Percentiles rank a stretch among this genome's conserved stretches.
These are phyloP conservation scores for Leccinum griseonigrum DNA, from an alignment of 1,284 basidiomycete species.

Conservation along the genomic window DNA sequence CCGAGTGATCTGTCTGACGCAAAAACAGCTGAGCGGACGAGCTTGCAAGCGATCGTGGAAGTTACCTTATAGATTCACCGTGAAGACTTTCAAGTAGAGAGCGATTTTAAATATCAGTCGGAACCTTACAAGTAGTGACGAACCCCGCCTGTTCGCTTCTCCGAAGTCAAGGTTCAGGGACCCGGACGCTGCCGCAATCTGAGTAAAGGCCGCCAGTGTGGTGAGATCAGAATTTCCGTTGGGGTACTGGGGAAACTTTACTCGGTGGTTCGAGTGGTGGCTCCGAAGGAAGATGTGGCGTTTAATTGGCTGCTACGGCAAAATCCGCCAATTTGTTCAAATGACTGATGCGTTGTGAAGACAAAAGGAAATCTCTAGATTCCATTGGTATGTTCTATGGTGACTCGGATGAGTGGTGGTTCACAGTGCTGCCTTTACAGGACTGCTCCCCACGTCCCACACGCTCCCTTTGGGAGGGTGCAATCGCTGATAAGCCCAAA, in stretches of 20 bases:
- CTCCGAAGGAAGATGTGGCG: constrained; percentile 27
- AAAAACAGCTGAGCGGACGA: neutral
- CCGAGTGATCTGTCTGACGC: neutral
- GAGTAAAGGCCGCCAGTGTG: constrained; percentile 1
- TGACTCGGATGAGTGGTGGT: neutral
- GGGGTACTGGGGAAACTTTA: neutral
- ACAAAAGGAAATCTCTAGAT: constrained; percentile 2
- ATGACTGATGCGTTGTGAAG: neutral
- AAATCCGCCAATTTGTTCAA: neutral
- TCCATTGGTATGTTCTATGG: neutral
- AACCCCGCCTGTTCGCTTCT: constrained; percentile 5
- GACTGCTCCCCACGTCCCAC: constrained; percentile 29
- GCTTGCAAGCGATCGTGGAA: neutral
- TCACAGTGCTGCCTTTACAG: constrained; percentile 14
- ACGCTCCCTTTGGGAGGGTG: constrained; percentile 40
- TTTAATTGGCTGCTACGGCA: constrained; percentile 17
- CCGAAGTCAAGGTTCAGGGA: constrained; percentile 5
- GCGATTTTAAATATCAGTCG: neutral
- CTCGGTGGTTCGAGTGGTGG: neutral
- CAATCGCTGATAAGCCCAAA: constrained; percentile 27
- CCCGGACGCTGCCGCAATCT: neutral
- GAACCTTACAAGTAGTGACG: neutral
- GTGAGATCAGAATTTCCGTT: constrained; percentile 1
- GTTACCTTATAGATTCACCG: neutral
- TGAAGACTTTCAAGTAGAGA: neutral